Percentiles rank a stretch among this genome's conserved stretches.
These are phyloP conservation scores for Aspergillus fumigatiaffinis DNA, from an alignment of 2,329 filamentous ascomycete species.

Conservation along the genomic window DNA sequence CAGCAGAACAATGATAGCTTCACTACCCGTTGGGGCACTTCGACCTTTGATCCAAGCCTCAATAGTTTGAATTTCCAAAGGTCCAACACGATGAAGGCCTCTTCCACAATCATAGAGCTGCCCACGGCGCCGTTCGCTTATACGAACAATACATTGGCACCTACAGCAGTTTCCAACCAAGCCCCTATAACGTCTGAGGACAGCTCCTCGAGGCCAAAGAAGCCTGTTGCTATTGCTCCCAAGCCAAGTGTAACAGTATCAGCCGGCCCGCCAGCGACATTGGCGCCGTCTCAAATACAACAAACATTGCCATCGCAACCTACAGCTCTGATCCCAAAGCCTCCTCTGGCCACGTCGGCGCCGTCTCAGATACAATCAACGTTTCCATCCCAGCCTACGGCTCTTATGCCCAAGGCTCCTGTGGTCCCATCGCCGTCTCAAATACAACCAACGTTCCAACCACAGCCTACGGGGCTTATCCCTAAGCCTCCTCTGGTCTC, in stretches of 20 bases:
- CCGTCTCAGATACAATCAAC: background rate
- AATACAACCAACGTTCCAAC: background rate
- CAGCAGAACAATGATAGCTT: slow-evolving; percentile 12
- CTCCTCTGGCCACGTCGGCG: background rate
- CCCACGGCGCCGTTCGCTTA: slow-evolving; percentile 20
- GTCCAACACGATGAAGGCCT: slow-evolving; percentile 18
- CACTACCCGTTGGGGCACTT: slow-evolving; percentile 9
- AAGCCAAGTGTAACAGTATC: slow-evolving; percentile 7
- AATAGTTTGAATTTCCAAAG: slow-evolving; percentile 3
- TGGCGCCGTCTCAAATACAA: background rate
- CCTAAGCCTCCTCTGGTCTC: background rate
- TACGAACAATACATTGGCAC: slow-evolving; percentile 9
- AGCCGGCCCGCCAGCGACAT: background rate
- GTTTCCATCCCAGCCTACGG: background rate
- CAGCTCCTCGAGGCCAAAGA: slow-evolving; percentile 1
- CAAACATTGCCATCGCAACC: background rate
- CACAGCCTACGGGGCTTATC: background rate
- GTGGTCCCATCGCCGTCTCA: background rate
- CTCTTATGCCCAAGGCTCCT: too few relatives aligned
- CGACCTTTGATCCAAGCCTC: slow-evolving; percentile 1
- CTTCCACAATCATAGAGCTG: slow-evolving; percentile 23
- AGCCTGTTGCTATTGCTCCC: slow-evolving; percentile 11
- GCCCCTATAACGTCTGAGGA: slow-evolving; percentile 3
- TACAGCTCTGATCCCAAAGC: background rate
- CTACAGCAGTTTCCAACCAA: slow-evolving; percentile 7